A percentile compares a stretch with the other conserved stretches of the same genome.
These are phyloP conservation scores for Mycena galericulata DNA, from an alignment of 768 basidiomycete genomes.

Conservation along the genomic window DNA sequence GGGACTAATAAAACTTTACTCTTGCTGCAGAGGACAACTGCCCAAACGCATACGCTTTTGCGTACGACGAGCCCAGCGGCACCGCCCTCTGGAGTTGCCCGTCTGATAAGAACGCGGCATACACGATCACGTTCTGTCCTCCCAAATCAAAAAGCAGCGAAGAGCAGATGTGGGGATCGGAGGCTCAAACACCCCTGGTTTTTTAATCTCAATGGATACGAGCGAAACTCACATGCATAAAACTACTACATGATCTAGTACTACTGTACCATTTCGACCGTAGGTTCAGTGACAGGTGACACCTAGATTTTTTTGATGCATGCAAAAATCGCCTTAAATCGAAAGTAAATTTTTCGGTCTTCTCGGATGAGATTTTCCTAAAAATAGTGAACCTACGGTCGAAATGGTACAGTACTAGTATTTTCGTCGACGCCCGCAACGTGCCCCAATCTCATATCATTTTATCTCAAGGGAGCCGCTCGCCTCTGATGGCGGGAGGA, in stretches of 20 bases:
- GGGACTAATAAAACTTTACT: neutral
- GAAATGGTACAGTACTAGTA: too few relatives aligned
- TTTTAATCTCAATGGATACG: neutral
- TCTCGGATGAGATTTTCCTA: too few relatives aligned
- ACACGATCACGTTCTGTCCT: constrained; percentile 21
- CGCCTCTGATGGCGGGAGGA: too few relatives aligned
- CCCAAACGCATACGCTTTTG: constrained; percentile 21
- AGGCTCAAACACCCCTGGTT: neutral
- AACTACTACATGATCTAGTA: too few relatives aligned
- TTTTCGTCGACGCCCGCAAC: too few relatives aligned
- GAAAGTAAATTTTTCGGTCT: too few relatives aligned
- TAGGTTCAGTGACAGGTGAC: too few relatives aligned
- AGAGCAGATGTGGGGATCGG: constrained; percentile 5
- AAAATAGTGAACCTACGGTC: too few relatives aligned
- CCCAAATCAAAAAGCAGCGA: neutral
- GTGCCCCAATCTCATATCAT: too few relatives aligned
- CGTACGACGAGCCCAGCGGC: constrained; percentile 20
- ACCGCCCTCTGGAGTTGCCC: constrained; percentile 19
- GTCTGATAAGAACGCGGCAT: neutral
- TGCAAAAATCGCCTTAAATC: too few relatives aligned
- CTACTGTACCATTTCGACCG: too few relatives aligned
- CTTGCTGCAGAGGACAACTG: constrained; percentile 24
- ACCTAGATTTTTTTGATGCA: too few relatives aligned
- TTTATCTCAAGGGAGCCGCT: neutral
- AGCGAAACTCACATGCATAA: neutral